Evolutionary conservation across 2,329 filamentous ascomycete genomes (phyloP).

Genomic region (Helicocarpus griseus): DNA sequence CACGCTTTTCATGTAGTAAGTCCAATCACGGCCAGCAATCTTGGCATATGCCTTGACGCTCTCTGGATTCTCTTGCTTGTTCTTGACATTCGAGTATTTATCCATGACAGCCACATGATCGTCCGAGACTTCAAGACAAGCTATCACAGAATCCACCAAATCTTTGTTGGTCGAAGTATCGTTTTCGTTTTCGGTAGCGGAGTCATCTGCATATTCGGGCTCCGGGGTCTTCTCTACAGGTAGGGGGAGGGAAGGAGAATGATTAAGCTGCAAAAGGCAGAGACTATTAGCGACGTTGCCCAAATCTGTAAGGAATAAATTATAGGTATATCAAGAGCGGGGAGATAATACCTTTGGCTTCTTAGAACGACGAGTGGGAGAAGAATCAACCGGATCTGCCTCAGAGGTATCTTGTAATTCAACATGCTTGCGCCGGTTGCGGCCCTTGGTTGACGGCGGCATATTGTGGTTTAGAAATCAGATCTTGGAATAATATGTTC

Average conservation of each 20-base stretch:
- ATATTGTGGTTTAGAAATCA: constrained; percentile 16
- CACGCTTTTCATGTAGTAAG: constrained; percentile 42
- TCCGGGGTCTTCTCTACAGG: constrained; percentile 28
- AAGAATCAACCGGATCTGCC: constrained; percentile 38
- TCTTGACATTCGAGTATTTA: constrained; percentile 37
- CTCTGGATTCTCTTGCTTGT: constrained; percentile 31
- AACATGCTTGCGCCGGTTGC: constrained; percentile 37
- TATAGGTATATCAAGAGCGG: constrained; percentile 4
- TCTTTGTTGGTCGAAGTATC: constrained; percentile 35
- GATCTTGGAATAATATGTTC: neutral
- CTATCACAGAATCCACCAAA: constrained; percentile 39
- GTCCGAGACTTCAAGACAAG: constrained; percentile 34
- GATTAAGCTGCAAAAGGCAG: neutral
- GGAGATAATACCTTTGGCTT: constrained; percentile 37
- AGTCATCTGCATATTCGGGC: constrained; percentile 31
- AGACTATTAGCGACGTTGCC: no score
- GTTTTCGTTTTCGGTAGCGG: constrained; percentile 33
- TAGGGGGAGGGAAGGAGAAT: constrained; percentile 18
- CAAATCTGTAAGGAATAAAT: neutral
- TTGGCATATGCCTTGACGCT: constrained; percentile 43
- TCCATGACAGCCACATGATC: constrained; percentile 35
- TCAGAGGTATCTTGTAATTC: constrained; percentile 37
- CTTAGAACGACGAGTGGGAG: constrained; percentile 36
- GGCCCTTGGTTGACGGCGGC: constrained; percentile 35
- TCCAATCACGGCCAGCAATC: constrained; percentile 42